Evolutionary conservation across 2,329 filamentous ascomycete genomes (phyloP), one percentile per base, ranked within the genome.

Genomic region (Fusarium miscanthi): DNA sequence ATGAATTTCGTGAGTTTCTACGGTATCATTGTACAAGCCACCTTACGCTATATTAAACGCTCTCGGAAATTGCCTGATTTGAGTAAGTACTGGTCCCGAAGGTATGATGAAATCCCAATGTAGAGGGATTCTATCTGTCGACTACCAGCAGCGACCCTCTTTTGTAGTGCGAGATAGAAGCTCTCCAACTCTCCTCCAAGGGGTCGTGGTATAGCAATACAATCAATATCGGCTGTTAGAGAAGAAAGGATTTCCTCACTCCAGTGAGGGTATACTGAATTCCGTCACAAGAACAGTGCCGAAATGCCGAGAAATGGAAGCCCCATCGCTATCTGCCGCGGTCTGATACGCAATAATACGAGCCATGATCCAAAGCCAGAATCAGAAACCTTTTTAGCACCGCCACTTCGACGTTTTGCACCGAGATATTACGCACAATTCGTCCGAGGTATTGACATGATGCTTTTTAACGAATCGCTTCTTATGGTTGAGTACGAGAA

Each of bases 141-240:
- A 16, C 35, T 2, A 3, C 33, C 33, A 6, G 33, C 49, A 2
- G 23, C 19, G 4, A 27, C 17, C 49, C 49, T 40, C 5, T 13
- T 17, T 21, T 40, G 16, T 3, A 49, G 11, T 27, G 23, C 7
- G 11, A 11, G 17, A 7, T 53, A 3, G 1, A 53, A 23, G 3
- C 16, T 11, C 17, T 25, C 2, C 17, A 37, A 2, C n/a, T 52
- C 5, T 3, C 5, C n/a, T 35, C 3, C 1, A 5, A 2, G 2
- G 13, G 21, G 45, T 19, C 9, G 1, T n/a, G 13, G 33, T 6
- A 37, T 6, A 9, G 49, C 19, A 27, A 40, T 27, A 2, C 5
- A 17, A n/a, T 53, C 2, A 13, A 53, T 16, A 27, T 27, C 10
- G 1, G 5, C 1, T 2, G 2, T 27, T 4, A 52, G 1, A 23